A percentile compares a stretch with the other conserved stretches of the same genome.
Evolutionary conservation across 106 monocot genomes (phyloP).

Genomic region (Platanthera zijinensis): DNA sequence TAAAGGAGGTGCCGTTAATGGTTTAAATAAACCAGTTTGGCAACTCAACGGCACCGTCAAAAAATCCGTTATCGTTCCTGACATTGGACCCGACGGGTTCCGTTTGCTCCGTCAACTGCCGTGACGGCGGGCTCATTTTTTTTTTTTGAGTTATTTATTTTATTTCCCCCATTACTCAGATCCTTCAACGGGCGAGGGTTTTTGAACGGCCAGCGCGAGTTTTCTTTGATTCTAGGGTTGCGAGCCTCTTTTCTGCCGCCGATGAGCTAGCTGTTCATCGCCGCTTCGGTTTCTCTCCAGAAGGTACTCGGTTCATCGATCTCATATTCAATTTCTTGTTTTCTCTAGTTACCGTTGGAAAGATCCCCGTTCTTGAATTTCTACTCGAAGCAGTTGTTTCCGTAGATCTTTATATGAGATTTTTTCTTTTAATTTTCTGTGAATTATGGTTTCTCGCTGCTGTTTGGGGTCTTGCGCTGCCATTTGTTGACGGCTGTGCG

Average conservation of each 20-base stretch:
- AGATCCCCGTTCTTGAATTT: neutral
- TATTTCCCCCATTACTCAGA: neutral
- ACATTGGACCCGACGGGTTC: neutral
- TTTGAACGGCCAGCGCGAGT: neutral
- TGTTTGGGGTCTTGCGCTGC: neutral
- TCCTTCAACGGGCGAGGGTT: conserved; percentile 3
- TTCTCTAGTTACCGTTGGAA: neutral
- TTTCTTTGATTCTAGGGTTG: neutral
- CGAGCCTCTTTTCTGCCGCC: neutral
- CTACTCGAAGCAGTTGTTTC: neutral
- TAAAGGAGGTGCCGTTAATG: neutral
- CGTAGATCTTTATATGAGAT: neutral
- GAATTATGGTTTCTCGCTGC: neutral
- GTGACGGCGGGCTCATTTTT: neutral
- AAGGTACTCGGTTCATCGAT: neutral
- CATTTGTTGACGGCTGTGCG: conserved; percentile 4
- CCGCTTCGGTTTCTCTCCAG: neutral
- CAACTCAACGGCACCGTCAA: neutral
- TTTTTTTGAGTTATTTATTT: neutral
- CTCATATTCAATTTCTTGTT: neutral
- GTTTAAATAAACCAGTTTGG: neutral
- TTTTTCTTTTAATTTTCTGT: neutral
- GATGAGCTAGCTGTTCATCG: neutral
- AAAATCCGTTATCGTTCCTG: neutral
- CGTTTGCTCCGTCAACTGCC: neutral